Evolutionary conservation across 495 filamentous ascomycete genomes (phyloP).

Genomic region (Pyrenula aspistea): DNA sequence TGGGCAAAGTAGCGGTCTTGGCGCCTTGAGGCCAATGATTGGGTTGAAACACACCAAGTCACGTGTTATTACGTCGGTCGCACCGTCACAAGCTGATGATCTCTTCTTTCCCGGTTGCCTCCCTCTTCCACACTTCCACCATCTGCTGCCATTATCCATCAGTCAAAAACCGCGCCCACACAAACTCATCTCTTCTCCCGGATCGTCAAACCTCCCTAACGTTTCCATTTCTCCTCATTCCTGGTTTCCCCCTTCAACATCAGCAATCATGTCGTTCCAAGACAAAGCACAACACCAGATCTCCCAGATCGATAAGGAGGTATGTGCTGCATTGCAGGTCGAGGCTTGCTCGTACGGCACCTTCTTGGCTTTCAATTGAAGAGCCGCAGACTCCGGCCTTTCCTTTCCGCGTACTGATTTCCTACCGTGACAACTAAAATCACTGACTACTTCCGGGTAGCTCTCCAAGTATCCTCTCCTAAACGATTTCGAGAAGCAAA

Average conservation of each 20-base stretch:
- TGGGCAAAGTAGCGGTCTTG: neutral
- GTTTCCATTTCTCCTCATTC: neutral
- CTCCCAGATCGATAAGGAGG: constrained; percentile 94
- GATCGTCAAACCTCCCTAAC: neutral
- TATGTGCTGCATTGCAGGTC: constrained; percentile 31
- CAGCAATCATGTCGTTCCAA: constrained; percentile 54
- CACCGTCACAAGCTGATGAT: neutral
- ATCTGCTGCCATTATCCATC: constrained; percentile 23
- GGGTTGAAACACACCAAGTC: neutral
- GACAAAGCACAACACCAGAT: constrained; percentile 83
- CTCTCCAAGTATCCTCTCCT: constrained; percentile 92
- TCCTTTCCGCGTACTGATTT: constrained; percentile 1
- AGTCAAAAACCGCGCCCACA: neutral
- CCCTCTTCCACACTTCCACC: neutral
- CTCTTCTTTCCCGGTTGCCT: neutral
- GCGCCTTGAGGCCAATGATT: no score
- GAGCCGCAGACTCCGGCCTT: neutral
- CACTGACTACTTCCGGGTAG: constrained; percentile 32
- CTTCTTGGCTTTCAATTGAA: no score
- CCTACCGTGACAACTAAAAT: constrained; percentile 9
- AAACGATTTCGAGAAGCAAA: constrained; percentile 95
- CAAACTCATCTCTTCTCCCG: neutral
- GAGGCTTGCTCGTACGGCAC: no score
- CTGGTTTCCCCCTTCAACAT: neutral
- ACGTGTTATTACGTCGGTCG: neutral